A percentile compares a stretch with the other conserved stretches of the same genome.
Evolutionary conservation across 306 rosid species (phyloP).

Genomic region (Abrus pulchellus): DNA sequence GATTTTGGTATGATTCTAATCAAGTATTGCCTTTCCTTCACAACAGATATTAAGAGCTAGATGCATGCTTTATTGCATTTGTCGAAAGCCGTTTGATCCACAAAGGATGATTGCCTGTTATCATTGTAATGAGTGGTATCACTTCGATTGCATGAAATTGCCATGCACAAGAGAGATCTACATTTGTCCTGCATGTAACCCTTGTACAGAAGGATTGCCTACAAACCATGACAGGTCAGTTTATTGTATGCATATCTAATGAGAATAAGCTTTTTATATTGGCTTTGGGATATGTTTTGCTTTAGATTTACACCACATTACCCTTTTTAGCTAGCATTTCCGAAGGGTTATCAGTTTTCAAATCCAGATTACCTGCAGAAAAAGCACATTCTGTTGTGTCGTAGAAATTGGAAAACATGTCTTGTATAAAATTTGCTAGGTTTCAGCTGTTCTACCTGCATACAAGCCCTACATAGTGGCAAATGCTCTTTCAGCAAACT

Average conservation of each 20-base stretch:
- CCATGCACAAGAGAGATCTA: conserved; percentile 62
- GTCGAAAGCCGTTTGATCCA: conserved; percentile 84
- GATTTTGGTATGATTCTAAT: conserved; percentile 36
- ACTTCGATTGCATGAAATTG: conserved; percentile 88
- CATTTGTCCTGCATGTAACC: conserved; percentile 91
- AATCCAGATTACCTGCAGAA: conserved; percentile 10
- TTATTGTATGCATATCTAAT: conserved; percentile 19
- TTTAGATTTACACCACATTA: conserved; percentile 3
- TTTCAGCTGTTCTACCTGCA: background rate
- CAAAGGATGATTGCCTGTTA: conserved; percentile 91
- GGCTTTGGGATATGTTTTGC: conserved; percentile 24
- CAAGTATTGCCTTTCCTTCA: conserved; percentile 45
- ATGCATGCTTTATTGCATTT: conserved; percentile 92
- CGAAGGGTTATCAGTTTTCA: conserved; percentile 1
- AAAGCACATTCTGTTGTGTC: conserved; percentile 5
- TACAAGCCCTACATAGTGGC: background rate
- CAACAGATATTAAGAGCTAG: conserved; percentile 86
- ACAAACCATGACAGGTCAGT: conserved; percentile 75
- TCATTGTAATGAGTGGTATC: conserved; percentile 93
- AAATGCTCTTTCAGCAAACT: conserved; percentile 13
- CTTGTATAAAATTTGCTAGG: conserved; percentile 1
- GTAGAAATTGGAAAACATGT: background rate
- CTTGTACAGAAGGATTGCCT: conserved; percentile 53
- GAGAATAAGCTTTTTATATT: conserved; percentile 4
- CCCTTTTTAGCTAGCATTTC: conserved; percentile 6